Evolutionary conservation across 257 asterid genomes (phyloP).

Genomic region (Cordia subcordata): DNA sequence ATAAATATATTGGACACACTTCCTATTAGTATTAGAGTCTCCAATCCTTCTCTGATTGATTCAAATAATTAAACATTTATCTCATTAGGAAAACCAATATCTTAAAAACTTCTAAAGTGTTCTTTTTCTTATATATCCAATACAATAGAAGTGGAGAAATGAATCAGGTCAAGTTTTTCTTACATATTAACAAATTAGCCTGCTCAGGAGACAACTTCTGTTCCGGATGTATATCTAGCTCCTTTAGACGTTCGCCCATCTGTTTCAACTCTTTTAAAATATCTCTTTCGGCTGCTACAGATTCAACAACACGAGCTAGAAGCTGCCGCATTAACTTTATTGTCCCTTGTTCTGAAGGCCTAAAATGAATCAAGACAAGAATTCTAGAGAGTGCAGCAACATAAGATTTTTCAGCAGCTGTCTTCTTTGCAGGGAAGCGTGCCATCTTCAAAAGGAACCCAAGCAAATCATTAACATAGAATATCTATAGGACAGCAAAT

Average conservation of each 20-base stretch:
- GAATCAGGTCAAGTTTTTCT: neutral
- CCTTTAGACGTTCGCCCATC: constrained; percentile 64
- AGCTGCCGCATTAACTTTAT: constrained; percentile 62
- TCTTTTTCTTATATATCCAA: neutral
- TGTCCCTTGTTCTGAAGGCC: constrained; percentile 63
- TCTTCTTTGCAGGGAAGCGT: constrained; percentile 59
- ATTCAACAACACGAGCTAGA: constrained; percentile 37
- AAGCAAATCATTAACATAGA: constrained; percentile 13
- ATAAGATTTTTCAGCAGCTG: constrained; percentile 80
- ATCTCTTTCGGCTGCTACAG: constrained; percentile 65
- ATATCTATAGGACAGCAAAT: constrained; percentile 2
- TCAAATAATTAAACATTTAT: no score
- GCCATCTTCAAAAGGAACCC: constrained; percentile 42
- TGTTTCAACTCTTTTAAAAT: constrained; percentile 59
- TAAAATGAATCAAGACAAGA: constrained; percentile 63
- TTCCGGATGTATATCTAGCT: constrained; percentile 54
- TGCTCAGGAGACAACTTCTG: constrained; percentile 51
- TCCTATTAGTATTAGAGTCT: no score
- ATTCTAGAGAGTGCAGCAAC: constrained; percentile 61
- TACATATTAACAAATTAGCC: constrained; percentile 57
- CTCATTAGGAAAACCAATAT: neutral
- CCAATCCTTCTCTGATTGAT: no score
- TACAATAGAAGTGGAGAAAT: neutral
- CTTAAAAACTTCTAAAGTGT: neutral
- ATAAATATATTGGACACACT: no score